Conservation (phyloP, 2,329 filamentous ascomycete species). For the Aspergillus aculeatinus region DNA sequence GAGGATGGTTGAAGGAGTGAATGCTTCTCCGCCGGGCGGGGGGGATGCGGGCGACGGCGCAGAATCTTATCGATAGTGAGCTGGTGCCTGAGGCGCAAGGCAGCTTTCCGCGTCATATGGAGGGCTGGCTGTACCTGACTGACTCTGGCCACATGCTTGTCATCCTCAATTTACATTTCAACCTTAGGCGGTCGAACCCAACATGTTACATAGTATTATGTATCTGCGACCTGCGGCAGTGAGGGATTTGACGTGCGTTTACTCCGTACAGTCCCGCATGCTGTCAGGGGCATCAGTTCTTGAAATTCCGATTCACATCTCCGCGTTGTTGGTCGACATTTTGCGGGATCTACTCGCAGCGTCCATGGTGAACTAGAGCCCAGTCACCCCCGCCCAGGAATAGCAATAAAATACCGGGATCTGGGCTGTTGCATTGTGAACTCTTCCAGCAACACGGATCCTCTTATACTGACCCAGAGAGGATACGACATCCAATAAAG, state of each 20-base stretch:
- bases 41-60: too few species aligned
- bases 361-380: too few species aligned
- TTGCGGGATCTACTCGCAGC: too few species aligned
- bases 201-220: background rate
- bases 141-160: background rate
- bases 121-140: background rate
- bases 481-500: background rate
- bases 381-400: too few species aligned
- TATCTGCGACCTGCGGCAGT: background rate
- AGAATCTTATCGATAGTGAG: background rate
- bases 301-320: background rate
- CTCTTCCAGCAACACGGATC: too few species aligned
- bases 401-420: too few species aligned
- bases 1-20: background rate
- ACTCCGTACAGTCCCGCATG: background rate
- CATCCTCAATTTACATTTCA: too few species aligned
- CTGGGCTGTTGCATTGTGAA: too few species aligned
- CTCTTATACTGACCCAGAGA: background rate
- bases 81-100: background rate
- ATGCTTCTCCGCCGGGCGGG: background rate
- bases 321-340: background rate
- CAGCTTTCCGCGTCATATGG: background rate
- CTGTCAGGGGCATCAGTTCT: background rate
- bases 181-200: too few species aligned
- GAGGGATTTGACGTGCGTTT: background rate